Conservation (phyloP, 1,284 basidiomycete species). For the Ganoderma meredithae region DNA sequence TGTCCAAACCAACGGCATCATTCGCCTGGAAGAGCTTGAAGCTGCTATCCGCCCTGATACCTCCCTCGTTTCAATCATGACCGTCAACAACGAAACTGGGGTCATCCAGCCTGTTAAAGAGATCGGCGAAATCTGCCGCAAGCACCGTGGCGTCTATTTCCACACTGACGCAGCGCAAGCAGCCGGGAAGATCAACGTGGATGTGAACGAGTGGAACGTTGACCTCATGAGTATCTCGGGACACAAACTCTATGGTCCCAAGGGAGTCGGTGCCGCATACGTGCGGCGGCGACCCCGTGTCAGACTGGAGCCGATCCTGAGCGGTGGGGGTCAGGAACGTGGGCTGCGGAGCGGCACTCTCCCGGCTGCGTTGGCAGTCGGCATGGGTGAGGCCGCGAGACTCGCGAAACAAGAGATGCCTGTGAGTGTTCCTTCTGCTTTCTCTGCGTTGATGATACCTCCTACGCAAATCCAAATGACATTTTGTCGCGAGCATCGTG, state of each 20-base stretch:
- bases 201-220: slow-evolving; percentile 96
- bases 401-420: slow-evolving; percentile 93
- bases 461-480: slow-evolving; percentile 38
- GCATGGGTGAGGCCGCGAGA: slow-evolving; percentile 94
- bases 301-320: slow-evolving; percentile 93
- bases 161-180: slow-evolving; percentile 99
- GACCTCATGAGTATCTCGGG: slow-evolving; percentile 97
- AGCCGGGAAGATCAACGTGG: slow-evolving; percentile 88
- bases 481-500: slow-evolving; percentile 40
- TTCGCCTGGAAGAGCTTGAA: slow-evolving; percentile 53
- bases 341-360: slow-evolving; percentile 95
- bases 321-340: slow-evolving; percentile 97
- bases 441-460: slow-evolving; percentile 58
- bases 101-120: slow-evolving; percentile 98
- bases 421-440: slow-evolving; percentile 61
- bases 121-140: slow-evolving; percentile 87
- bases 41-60: slow-evolving; percentile 45
- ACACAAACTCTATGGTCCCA: slow-evolving; percentile 99
- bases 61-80: slow-evolving; percentile 84
- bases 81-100: slow-evolving; percentile 99
- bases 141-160: slow-evolving; percentile 90
- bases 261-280: slow-evolving; percentile 95
- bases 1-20: slow-evolving; percentile 87
- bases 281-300: slow-evolving; percentile 94
- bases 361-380: slow-evolving; percentile 89